Percentiles rank a stretch among this genome's conserved stretches.
Evolutionary conservation across 2,329 filamentous ascomycete genomes (phyloP).

Genomic region (Talaromyces sp.): DNA sequence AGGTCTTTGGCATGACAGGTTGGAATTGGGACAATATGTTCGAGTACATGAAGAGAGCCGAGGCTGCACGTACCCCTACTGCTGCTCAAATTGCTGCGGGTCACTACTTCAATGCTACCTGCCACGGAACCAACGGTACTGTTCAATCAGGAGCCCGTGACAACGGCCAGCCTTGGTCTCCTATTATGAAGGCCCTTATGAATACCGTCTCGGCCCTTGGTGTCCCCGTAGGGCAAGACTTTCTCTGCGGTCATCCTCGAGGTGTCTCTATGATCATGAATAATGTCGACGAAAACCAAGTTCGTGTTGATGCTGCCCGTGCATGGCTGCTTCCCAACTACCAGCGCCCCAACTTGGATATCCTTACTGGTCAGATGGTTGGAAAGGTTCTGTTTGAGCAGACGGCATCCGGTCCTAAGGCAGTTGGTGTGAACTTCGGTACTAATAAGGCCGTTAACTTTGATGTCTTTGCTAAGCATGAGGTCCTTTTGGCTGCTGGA

Average conservation of each 20-base stretch:
- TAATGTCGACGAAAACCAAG: constrained; percentile 27
- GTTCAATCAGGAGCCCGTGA: constrained; percentile 28
- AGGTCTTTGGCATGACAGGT: constrained; percentile 45
- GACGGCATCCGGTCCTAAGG: constrained; percentile 18
- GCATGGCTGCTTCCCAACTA: constrained; percentile 31
- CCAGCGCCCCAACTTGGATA: constrained; percentile 16
- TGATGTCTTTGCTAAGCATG: constrained; percentile 26
- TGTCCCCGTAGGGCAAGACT: constrained; percentile 25
- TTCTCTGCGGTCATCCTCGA: constrained; percentile 29
- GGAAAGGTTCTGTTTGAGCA: constrained; percentile 27
- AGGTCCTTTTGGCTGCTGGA: constrained; percentile 32
- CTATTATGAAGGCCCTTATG: constrained; percentile 29
- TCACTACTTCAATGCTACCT: constrained; percentile 25
- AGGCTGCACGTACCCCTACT: constrained; percentile 25
- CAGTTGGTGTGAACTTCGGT: constrained; percentile 30
- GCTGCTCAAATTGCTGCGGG: constrained; percentile 25
- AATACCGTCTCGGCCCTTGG: constrained; percentile 19
- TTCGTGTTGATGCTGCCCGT: constrained; percentile 31
- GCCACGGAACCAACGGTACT: constrained; percentile 28
- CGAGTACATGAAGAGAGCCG: constrained; percentile 49
- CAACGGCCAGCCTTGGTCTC: constrained; percentile 25
- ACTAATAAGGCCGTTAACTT: constrained; percentile 26
- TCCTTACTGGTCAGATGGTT: constrained; percentile 30
- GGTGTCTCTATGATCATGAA: constrained; percentile 35
- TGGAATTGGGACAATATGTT: constrained; percentile 49